Conservation (phyloP, 257 asterid species). For the Solanum chiquidenum region DNA sequence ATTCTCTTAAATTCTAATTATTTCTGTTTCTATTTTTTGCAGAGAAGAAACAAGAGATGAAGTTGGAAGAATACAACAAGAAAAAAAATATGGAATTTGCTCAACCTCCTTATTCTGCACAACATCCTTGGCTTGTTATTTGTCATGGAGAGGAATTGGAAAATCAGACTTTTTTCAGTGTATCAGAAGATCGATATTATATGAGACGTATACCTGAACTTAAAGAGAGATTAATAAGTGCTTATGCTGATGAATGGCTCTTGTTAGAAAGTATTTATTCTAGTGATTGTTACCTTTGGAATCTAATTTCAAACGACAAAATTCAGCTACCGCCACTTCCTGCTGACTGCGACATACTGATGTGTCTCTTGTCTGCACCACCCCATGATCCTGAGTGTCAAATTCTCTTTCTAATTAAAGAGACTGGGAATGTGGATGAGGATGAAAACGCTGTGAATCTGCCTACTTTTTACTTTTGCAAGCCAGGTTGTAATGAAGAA, state of each 20-base stretch:
- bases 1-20: no score
- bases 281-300: background rate
- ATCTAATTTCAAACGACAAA: background rate
- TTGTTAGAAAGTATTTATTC: background rate
- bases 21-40: no score
- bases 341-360: fast-evolving
- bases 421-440: background rate
- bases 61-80: no score
- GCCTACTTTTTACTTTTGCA: background rate
- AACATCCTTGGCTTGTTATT: no score
- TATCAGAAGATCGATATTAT: background rate
- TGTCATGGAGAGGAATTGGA: background rate
- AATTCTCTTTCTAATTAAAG: background rate
- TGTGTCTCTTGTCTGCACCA: background rate
- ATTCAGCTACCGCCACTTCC: background rate
- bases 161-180: background rate
- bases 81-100: no score
- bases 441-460: no score
- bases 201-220: background rate
- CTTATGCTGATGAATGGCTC: background rate
- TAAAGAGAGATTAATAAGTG: background rate
- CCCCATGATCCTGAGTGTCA: background rate
- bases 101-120: no score
- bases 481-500: background rate
- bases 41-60: no score